Conservation (phyloP, 257 asterid species). For the Gentiana straminea region DNA sequence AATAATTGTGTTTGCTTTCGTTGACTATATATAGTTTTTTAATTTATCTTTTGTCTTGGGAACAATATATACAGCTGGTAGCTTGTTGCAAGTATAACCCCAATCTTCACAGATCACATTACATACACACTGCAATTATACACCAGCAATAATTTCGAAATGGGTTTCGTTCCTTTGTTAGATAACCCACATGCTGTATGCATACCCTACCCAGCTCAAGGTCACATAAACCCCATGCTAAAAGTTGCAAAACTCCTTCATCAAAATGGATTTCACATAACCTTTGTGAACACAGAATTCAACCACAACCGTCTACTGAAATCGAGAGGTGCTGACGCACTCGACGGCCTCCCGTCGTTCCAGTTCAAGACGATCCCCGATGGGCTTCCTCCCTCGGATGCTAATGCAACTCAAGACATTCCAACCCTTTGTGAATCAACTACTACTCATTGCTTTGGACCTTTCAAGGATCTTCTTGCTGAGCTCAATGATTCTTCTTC, state of each 20-base stretch:
- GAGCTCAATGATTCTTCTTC: not conserved
- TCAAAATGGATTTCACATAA: conserved; percentile 13
- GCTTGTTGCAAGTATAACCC: no score
- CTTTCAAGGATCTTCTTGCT: conserved; percentile 1
- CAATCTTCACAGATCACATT: no score
- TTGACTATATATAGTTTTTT: no score
- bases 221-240: conserved; percentile 13
- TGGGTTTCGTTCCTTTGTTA: conserved; percentile 15
- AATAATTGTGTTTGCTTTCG: no score
- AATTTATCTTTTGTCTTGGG: no score
- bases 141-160: not conserved
- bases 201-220: conserved; percentile 18
- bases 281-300: conserved; percentile 14
- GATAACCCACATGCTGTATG: conserved; percentile 18
- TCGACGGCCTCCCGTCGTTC: conserved; percentile 12
- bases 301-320: conserved; percentile 9
- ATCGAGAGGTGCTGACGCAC: conserved; percentile 2
- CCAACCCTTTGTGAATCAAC: conserved; percentile 3
- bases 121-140: no score
- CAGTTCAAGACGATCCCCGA: conserved; percentile 13
- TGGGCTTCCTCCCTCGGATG: conserved; percentile 9
- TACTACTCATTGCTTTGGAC: not conserved
- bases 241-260: conserved; percentile 14
- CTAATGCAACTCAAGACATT: conserved; percentile 11
- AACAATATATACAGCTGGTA: no score